A percentile compares a stretch with the other conserved stretches of the same genome.
These are phyloP conservation scores for Ascochyta koolunga DNA, from an alignment of 2,329 filamentous ascomycete genomes.

Conservation along the genomic window DNA sequence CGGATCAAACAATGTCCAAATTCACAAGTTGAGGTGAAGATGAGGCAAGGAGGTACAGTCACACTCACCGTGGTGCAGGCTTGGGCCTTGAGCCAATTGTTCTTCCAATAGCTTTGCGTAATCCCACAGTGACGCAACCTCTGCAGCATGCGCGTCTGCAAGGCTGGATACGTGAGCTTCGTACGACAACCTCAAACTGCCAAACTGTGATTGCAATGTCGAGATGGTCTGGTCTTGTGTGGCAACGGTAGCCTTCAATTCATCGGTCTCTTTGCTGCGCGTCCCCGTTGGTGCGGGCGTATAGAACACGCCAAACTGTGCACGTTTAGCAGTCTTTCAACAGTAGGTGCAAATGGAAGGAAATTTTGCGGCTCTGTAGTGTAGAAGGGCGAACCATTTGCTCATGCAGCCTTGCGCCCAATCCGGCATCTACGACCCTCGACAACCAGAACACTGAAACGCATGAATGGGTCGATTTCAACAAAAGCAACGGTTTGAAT, in stretches of 20 bases:
- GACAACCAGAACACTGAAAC: slow-evolving; percentile 4
- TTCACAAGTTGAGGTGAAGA: slow-evolving; percentile 2
- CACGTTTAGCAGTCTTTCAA: slow-evolving; percentile 15
- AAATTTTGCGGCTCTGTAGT: neutral
- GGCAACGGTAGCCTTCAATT: slow-evolving; percentile 37
- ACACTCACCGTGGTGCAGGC: slow-evolving; percentile 40
- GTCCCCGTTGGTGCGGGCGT: slow-evolving; percentile 19
- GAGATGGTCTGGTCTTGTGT: slow-evolving; percentile 42
- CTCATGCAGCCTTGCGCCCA: neutral
- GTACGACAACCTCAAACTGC: slow-evolving; percentile 45
- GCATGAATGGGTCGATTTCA: neutral
- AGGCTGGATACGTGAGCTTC: slow-evolving; percentile 48
- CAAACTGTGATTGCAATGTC: slow-evolving; percentile 45
- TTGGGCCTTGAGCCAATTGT: slow-evolving; percentile 33
- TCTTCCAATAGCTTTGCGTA: slow-evolving; percentile 50
- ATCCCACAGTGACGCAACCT: slow-evolving; percentile 47
- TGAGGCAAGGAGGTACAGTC: slow-evolving; percentile 5
- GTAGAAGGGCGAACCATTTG: neutral
- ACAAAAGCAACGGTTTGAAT: slow-evolving; percentile 16
- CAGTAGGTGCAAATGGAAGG: neutral
- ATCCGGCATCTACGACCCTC: neutral
- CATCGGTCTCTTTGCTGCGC: slow-evolving; percentile 31
- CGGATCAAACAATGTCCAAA: neutral
- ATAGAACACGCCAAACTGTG: slow-evolving; percentile 24
- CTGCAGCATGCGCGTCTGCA: slow-evolving; percentile 47